Base-by-base conservation (phyloP, 2,329 filamentous ascomycete genomes). In the Colletotrichum sp. region DNA sequence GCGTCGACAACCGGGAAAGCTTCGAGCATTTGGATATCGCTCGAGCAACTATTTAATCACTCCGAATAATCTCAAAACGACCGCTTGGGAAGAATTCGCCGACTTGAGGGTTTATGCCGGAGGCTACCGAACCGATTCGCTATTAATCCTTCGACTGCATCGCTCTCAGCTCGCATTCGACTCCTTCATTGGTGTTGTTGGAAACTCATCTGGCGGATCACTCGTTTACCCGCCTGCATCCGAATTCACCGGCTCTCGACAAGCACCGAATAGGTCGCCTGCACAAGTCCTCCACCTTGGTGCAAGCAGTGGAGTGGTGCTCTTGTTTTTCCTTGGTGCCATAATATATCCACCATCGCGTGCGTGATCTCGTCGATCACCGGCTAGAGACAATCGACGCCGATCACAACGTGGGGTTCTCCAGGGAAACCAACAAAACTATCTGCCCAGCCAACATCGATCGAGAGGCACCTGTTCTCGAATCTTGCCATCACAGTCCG, bases 351-450 rank as follows among this genome's bases (percentile, higher is more conserved):
- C 65, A 76, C 65, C 74, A 57, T 61, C 70, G 73, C 63, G 57
- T 64, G 70, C 69, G 63, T 73, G 69, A 68, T 73, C 74, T 71
- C 21, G 74, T 67, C 65, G 71, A 76, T 76, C 74, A 32, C 65
- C 63, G 34, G 63, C 70, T 55, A 72, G 39, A 74, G 30, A 71
- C 59, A 36, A 24, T 69, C 65, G 24, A 65, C 74, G 74, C 74
- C 71, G 74, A 74, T 76, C 74, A 21, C n/a, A 73, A 52, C 73
- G 69, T 73, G 73, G 73, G 73, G 73, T 64, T 64, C 55, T 24
- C 24, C 48, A 48, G 26, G 60, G 21, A 64, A 71, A 61, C 36
- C 52, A 48, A 32, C 73, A 43, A 55, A 30, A 52, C 10, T 7
- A 34, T 32, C n/a, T 34, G 26, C 24, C 24, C 36, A n/a, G 18